A percentile compares a stretch with the other conserved stretches of the same genome.
These are phyloP conservation scores for Datisca glomerata DNA, from an alignment of 306 rosid species.

Conservation along the genomic window DNA sequence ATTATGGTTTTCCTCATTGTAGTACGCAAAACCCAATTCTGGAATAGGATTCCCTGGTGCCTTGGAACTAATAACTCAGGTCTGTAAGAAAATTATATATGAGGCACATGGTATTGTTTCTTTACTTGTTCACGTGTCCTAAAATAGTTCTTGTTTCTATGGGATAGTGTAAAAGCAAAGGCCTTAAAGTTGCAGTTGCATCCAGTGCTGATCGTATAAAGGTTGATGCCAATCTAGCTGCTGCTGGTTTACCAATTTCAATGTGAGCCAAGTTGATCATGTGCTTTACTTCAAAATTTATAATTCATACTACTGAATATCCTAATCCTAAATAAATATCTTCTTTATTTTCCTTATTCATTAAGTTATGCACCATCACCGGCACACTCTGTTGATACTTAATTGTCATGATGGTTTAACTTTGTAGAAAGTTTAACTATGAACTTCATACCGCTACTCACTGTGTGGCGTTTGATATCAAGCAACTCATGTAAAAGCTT, in stretches of 20 bases:
- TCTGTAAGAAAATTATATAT: slow-evolving; percentile 10
- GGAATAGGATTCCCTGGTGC: slow-evolving; percentile 98
- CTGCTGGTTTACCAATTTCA: slow-evolving; percentile 77
- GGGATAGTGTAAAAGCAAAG: slow-evolving; percentile 74
- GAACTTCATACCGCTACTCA: no score
- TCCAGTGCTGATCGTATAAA: slow-evolving; percentile 97
- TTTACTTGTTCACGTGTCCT: slow-evolving; percentile 18
- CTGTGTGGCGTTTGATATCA: no score
- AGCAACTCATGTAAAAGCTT: no score
- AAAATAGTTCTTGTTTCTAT: slow-evolving; percentile 11
- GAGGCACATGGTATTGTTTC: slow-evolving; percentile 2
- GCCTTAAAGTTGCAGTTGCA: slow-evolving; percentile 98
- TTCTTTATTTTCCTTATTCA: not conserved
- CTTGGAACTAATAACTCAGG: slow-evolving; percentile 84
- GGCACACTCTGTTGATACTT: no score
- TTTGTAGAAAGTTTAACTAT: no score
- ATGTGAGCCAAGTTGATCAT: slow-evolving; percentile 35
- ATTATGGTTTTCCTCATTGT: not conserved
- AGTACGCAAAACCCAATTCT: slow-evolving; percentile 94
- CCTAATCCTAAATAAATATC: not conserved
- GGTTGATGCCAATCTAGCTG: slow-evolving; percentile 93
- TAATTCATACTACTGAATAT: no score
- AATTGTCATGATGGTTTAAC: no score
- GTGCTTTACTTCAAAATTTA: slow-evolving; percentile 8
- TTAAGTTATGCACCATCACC: no score